Conservation (phyloP, 2,329 filamentous ascomycete species). For the Exophiala spinifera region DNA sequence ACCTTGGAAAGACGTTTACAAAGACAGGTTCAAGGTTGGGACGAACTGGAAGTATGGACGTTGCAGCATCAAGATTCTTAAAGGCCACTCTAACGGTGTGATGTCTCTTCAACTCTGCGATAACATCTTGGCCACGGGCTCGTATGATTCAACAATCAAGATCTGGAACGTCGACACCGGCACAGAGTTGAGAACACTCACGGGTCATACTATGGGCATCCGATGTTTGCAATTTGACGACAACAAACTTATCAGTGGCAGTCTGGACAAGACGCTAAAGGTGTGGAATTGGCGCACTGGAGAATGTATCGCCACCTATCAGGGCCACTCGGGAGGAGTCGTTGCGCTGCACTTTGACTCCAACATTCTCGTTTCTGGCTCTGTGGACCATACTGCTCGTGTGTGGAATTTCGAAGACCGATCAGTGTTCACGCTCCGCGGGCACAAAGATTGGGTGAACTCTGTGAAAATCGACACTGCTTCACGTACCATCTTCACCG, state of each 20-base stretch:
- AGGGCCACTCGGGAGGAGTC: slow-evolving; percentile 76
- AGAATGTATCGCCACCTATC: slow-evolving; percentile 75
- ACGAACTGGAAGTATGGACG: slow-evolving; percentile 97
- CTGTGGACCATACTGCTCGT: slow-evolving; percentile 83
- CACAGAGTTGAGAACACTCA: slow-evolving; percentile 77
- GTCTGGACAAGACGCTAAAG: slow-evolving; percentile 80
- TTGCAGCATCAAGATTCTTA: slow-evolving; percentile 78
- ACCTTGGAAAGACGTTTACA: slow-evolving; percentile 97
- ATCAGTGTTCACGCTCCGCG: slow-evolving; percentile 73
- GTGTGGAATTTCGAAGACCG: slow-evolving; percentile 90
- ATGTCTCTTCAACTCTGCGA: slow-evolving; percentile 81
- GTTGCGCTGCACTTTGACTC: slow-evolving; percentile 84
- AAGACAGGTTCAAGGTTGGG: slow-evolving; percentile 90
- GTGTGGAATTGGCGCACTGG: slow-evolving; percentile 98
- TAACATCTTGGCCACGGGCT: slow-evolving; percentile 86
- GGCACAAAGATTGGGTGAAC: slow-evolving; percentile 94
- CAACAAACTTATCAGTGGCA: slow-evolving; percentile 83
- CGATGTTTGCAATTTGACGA: slow-evolving; percentile 91
- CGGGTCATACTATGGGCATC: slow-evolving; percentile 78
- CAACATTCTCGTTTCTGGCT: slow-evolving; percentile 81
- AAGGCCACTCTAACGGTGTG: slow-evolving; percentile 83
- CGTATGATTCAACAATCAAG: slow-evolving; percentile 91
- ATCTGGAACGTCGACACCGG: slow-evolving; percentile 94
- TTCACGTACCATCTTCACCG: slow-evolving; percentile 84
- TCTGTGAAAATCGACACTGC: slow-evolving; percentile 80